These are phyloP conservation scores for Suillus cothurnatus DNA, from an alignment of 768 basidiomycete genomes.

Conservation along the genomic window DNA sequence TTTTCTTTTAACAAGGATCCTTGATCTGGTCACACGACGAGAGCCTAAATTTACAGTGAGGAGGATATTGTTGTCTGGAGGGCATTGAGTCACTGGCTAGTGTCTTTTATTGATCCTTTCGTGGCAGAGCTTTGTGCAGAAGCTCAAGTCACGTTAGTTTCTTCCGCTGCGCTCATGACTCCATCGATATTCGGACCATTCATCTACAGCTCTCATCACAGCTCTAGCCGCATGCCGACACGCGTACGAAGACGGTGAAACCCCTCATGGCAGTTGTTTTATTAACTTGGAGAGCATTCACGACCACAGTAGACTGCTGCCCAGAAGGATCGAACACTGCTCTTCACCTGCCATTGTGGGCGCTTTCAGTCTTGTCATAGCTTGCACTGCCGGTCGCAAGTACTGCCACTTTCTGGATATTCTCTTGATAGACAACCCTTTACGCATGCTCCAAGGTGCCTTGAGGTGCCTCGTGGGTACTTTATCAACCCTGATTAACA, in stretches of 20 bases:
- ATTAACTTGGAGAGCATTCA: neutral
- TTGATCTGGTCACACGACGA: conserved; percentile 6
- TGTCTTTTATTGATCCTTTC: conserved; percentile 3
- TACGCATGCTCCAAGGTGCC: neutral
- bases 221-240: neutral
- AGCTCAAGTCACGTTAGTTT: neutral
- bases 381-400: conserved; percentile 3
- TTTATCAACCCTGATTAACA: neutral
- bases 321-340: neutral
- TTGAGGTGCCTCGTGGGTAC: neutral
- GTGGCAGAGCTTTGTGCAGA: neutral
- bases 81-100: neutral
- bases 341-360: neutral
- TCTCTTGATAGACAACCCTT: neutral
- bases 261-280: neutral
- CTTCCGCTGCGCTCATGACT: neutral
- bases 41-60: conserved; percentile 1
- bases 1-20: neutral
- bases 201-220: neutral
- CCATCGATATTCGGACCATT: neutral
- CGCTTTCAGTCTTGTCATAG: neutral
- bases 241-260: neutral
- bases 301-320: conserved; percentile 1
- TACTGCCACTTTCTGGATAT: neutral
- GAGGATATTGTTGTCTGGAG: neutral